These are phyloP conservation scores for Sanghuangporus sanghuang DNA, from an alignment of 1,284 basidiomycete species.

Conservation along the genomic window DNA sequence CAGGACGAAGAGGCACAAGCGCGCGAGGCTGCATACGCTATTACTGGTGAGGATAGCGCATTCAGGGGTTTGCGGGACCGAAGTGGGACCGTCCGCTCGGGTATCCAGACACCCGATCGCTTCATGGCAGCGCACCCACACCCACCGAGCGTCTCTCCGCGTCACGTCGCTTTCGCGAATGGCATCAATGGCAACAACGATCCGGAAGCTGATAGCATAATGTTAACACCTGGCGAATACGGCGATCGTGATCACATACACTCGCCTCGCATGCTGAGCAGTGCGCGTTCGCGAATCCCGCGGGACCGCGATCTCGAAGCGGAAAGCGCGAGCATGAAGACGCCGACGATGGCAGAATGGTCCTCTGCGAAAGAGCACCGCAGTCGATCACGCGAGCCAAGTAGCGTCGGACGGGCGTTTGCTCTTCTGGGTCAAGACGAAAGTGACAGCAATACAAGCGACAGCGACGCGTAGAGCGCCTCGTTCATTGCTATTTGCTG, in stretches of 20 bases:
- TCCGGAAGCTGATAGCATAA: background rate
- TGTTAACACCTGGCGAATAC: slow-evolving; percentile 29
- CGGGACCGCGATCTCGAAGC: slow-evolving; percentile 44
- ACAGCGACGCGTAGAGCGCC: slow-evolving; percentile 42
- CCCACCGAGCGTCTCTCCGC: slow-evolving; percentile 47
- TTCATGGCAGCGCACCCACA: slow-evolving; percentile 64
- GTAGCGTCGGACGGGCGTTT: slow-evolving; percentile 56
- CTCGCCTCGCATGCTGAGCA: slow-evolving; percentile 36
- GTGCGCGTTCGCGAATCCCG: slow-evolving; percentile 50
- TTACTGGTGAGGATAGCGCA: slow-evolving; percentile 25
- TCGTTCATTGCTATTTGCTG: background rate
- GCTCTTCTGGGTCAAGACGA: slow-evolving; percentile 85
- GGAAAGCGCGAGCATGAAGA: slow-evolving; percentile 40
- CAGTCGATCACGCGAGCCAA: slow-evolving; percentile 32
- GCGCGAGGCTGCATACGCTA: slow-evolving; percentile 32
- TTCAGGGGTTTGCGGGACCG: slow-evolving; percentile 24
- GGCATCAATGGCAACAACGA: background rate
- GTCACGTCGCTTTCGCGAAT: slow-evolving; percentile 46
- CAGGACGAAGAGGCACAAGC: slow-evolving; percentile 24
- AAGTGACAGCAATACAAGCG: slow-evolving; percentile 77
- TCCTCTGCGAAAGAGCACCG: slow-evolving; percentile 27
- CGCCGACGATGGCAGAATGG: slow-evolving; percentile 44
- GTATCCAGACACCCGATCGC: slow-evolving; percentile 74
- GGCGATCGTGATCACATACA: slow-evolving; percentile 52
- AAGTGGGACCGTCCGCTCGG: slow-evolving; percentile 33